Percentiles rank a stretch among this genome's conserved stretches.
These are phyloP conservation scores for Leucoagaricus sp. DNA, from an alignment of 1,284 basidiomycete genomes.

Conservation along the genomic window DNA sequence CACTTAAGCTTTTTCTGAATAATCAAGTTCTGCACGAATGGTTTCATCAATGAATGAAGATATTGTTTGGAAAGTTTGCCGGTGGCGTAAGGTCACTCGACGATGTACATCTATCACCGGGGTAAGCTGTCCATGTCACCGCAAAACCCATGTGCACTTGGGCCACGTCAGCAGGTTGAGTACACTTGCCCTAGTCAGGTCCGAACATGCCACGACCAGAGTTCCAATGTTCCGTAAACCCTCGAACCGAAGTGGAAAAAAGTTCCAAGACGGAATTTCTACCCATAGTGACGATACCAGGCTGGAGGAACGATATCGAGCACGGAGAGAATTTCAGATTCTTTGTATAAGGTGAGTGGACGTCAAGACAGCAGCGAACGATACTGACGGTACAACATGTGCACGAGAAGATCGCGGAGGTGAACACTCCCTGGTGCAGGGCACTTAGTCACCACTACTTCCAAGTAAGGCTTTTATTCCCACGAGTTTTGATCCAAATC, in stretches of 20 bases:
- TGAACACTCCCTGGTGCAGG: too few species aligned
- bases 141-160: background rate
- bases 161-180: background rate
- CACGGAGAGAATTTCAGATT: background rate
- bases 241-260: slow-evolving; percentile 1
- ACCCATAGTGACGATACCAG: background rate
- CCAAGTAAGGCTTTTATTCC: too few species aligned
- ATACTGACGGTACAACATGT: background rate
- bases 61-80: too few species aligned
- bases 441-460: too few species aligned
- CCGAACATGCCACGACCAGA: background rate
- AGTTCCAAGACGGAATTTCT: background rate
- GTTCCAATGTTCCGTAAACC: slow-evolving; percentile 1
- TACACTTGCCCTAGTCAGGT: background rate
- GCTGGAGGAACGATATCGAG: background rate
- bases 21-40: too few species aligned
- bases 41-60: too few species aligned
- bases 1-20: too few species aligned
- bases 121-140: too few species aligned
- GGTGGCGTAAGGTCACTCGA: too few species aligned
- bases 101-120: too few species aligned
- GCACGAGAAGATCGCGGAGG: background rate
- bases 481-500: too few species aligned
- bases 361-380: background rate
- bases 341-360: background rate